Evolutionary conservation across 148 eudicot genomes (phyloP), one percentile per base, ranked within the genome.

Genomic region (Silene conica): DNA sequence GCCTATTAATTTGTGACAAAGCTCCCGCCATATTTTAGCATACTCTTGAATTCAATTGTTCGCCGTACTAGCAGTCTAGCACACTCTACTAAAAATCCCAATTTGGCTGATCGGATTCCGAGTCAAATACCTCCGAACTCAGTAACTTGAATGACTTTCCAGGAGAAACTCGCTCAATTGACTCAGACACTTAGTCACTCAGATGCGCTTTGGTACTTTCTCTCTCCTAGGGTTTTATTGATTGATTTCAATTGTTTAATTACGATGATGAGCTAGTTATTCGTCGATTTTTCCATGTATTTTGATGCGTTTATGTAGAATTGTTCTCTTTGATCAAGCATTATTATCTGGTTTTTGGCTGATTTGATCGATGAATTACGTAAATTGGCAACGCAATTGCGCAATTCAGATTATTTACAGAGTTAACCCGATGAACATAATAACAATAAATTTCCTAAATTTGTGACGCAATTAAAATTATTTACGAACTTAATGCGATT

Each of bases 231-330:
- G 77, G 77, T 66, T 26, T 69, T 43, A 11, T 12, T 64, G 11
- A 11, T 12, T 64, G 11, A 58, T 48, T 70, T 41, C 65, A 41
- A 20, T 16, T 28, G 45, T 64, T 48, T 67, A 18, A 19, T 4
- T 31, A 21, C 4, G 43, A 5, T 57, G 15, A 62, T 59, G 34
- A 12, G 46, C 55, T 4, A 16, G 31, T 61, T 4, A 16, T 22
- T 59, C 60, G n/a, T 26, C 11, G 28, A 22, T 67, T 77, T 66
- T 84, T 19, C 78, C 78, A 90, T 91, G 92, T 63, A 89, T 92
- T 78, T 25, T 90, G 56, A 72, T 90, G 70, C 87, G 83, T 75
- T 90, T 80, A 4, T 92, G 93, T 5, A 93, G 89, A 55, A 87
- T 89, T 76, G 71, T 41, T 8, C 90, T 91, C 6, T 78, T 72